phyloP scores from a whole-genome alignment of 1,139 yeast species.

The Saccharomycopsis crataegensis region DNA sequence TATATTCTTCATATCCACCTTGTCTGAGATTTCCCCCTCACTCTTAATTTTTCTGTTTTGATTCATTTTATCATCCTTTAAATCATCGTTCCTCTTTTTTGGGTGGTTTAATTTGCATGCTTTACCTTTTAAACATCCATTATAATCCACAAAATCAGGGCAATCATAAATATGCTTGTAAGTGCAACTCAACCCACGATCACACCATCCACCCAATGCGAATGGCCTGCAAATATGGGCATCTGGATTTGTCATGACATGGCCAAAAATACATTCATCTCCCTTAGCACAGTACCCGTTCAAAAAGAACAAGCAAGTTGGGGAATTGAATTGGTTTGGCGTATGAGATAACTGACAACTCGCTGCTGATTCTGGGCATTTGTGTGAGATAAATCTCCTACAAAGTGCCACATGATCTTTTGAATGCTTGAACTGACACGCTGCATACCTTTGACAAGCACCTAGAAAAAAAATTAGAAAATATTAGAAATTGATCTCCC shows the following conservation, averaged over 20 bases:
- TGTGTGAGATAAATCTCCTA: slow-evolving; percentile 38
- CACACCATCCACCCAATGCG: slow-evolving; percentile 64
- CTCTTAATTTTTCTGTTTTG: neutral
- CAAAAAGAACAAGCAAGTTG: slow-evolving; percentile 51
- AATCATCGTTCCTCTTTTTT: neutral
- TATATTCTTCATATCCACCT: neutral
- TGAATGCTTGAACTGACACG: slow-evolving; percentile 53
- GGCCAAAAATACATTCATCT: slow-evolving; percentile 48
- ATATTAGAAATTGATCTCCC: neutral
- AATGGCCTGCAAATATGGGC: slow-evolving; percentile 58
- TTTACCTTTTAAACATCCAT: slow-evolving; percentile 45
- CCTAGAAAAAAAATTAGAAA: slow-evolving; percentile 29
- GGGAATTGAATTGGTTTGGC: slow-evolving; percentile 56
- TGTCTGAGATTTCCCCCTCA: neutral
- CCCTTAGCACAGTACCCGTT: slow-evolving; percentile 45
- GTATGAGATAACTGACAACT: slow-evolving; percentile 52
- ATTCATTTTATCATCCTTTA: neutral
- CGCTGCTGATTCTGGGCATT: slow-evolving; percentile 35
- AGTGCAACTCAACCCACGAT: slow-evolving; percentile 49
- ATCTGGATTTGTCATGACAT: slow-evolving; percentile 37
- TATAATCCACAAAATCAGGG: slow-evolving; percentile 46
- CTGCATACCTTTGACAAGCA: slow-evolving; percentile 43
- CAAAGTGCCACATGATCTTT: slow-evolving; percentile 47
- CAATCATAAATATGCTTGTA: slow-evolving; percentile 55
- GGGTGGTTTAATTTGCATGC: slow-evolving; percentile 44